These are phyloP conservation scores for Dictyostelium firmibasis DNA, from an alignment of 78 protist genomes.

Conservation along the genomic window DNA sequence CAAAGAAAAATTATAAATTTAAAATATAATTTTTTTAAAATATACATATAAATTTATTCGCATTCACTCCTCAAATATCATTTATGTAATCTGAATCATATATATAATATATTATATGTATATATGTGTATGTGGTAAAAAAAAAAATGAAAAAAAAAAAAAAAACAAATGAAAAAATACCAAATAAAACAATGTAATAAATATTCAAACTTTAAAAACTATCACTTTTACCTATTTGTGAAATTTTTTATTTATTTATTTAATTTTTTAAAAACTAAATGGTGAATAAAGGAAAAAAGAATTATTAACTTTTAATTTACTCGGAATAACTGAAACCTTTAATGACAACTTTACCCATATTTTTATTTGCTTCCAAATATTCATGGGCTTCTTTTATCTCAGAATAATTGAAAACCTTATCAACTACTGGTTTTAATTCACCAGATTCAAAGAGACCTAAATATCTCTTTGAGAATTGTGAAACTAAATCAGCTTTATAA, in stretches of 20 bases:
- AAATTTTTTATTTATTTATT: no score
- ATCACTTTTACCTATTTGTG: no score
- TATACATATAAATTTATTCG: no score
- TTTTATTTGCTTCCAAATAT: constrained; percentile 56
- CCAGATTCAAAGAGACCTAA: constrained; percentile 32
- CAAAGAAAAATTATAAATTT: not conserved
- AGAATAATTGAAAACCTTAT: constrained; percentile 32
- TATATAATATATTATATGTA: not conserved
- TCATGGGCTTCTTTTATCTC: constrained; percentile 70
- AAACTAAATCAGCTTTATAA: constrained; percentile 34
- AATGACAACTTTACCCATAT: constrained; percentile 70
- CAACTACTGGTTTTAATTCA: constrained; percentile 48
- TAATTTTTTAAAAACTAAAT: no score
- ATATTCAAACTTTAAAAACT: not conserved
- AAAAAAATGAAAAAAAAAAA: not conserved
- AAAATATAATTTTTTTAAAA: no score
- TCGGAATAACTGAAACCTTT: constrained; percentile 10
- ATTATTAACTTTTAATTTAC: no score
- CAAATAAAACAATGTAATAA: not conserved
- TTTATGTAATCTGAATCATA: no score
- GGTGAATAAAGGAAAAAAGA: not conserved
- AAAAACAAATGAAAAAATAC: not conserved
- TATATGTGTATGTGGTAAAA: not conserved
- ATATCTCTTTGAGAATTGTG: not conserved
- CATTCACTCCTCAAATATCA: no score